Conservation (phyloP, 139 green algal species). For the Desmodesmus armatus region DNA sequence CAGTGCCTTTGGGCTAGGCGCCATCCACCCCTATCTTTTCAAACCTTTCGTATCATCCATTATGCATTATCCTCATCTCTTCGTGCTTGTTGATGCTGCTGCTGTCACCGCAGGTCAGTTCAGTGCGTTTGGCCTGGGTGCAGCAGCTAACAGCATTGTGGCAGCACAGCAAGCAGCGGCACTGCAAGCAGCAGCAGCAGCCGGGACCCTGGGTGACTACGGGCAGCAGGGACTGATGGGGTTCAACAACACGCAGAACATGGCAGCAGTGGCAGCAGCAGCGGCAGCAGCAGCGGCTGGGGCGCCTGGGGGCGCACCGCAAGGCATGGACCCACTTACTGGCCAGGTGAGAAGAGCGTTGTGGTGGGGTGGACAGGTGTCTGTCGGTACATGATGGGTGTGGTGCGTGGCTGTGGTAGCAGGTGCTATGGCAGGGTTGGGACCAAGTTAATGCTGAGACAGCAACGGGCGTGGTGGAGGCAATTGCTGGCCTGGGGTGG, state of each 20-base stretch:
- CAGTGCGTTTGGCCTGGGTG: conserved; percentile 12
- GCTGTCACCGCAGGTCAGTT: conserved; percentile 35
- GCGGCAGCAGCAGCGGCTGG: conserved; percentile 32
- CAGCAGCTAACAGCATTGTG: background rate
- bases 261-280: conserved; percentile 33
- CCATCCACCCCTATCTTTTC: too few species aligned
- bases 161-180: conserved; percentile 20
- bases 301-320: background rate
- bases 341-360: too few species aligned
- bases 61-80: background rate
- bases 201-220: conserved; percentile 9
- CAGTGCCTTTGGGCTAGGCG: conserved; percentile 11
- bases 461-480: too few species aligned
- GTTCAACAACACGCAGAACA: background rate
- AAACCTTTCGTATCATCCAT: too few species aligned
- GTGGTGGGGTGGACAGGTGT: too few species aligned
- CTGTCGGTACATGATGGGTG: too few species aligned
- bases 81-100: conserved; percentile 3
- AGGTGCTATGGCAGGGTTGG: too few species aligned
- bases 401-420: too few species aligned
- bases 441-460: too few species aligned
- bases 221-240: background rate
- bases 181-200: background rate
- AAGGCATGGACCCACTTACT: too few species aligned
- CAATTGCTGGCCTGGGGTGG: too few species aligned